Evolutionary conservation across 139 green algal species (phyloP), one percentile per base, ranked within the genome.

Genomic region (Limnomonas spitsbergensis): DNA sequence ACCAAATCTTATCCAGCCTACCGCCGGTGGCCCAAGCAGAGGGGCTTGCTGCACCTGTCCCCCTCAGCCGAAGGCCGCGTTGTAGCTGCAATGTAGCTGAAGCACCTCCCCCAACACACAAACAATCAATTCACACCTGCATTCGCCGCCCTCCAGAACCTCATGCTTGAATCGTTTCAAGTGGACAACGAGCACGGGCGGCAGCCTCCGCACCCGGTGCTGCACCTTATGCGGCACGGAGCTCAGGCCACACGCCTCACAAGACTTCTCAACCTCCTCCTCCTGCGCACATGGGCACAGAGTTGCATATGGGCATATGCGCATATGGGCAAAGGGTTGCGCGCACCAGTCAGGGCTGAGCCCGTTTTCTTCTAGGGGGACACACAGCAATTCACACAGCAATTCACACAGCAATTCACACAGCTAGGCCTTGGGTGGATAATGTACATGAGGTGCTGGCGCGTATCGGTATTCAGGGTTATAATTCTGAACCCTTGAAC

Each of bases 161-260:
- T 74, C 24, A 32, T 74, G 68, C 7, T 32, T n/a, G 29, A 74
- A 74, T 26, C 68, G 68, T 32, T 74, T 74, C 7, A 74, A 32
- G 36, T 74, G 68, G 26, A 74, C 68, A 27, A 74, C 29, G 6
- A 74, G 68, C 35, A 74, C 68, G 24, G 20, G 68, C 14, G 68
- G 68, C 35, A 42, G 20, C 4, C 34, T 26, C 7, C 68, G 36
- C 35, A 74, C 7, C 6, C 34, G 35, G 56, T 70, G 56, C 56
- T 36, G 4, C 6, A 32, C n/a, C 6, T 24, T 70, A 20, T 70
- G 56, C 7, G 56, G 56, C 4, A 7, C 9, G 29, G n/a, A 70
- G 7, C 29, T 24, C 56, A 38, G 56, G 27, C 56, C 9, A 20
- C 56, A 32, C 29, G 14, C 20, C 14, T 70, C 56, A 20, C 56